Conservation (phyloP, 2,329 filamentous ascomycete species). For the Erysiphe pulchra region DNA sequence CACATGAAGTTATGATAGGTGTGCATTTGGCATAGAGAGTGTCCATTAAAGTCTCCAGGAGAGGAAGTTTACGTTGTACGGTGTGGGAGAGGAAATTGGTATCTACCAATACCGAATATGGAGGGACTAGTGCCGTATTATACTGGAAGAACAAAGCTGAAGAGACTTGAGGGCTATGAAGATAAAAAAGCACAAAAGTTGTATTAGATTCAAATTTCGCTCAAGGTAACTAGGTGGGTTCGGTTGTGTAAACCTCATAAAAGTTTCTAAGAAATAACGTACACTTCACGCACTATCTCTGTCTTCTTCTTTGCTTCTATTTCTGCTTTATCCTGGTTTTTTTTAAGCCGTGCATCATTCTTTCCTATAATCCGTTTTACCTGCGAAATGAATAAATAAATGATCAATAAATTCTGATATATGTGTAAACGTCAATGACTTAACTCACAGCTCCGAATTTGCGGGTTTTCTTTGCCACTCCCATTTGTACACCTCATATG, state of each 20-base stretch:
- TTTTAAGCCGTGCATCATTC: constrained; percentile 56
- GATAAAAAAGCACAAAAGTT: background rate
- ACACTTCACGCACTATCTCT: constrained; percentile 51
- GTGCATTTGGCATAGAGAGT: constrained; percentile 77
- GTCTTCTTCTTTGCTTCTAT: constrained; percentile 25
- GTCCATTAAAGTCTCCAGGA: constrained; percentile 81
- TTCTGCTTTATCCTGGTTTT: constrained; percentile 46
- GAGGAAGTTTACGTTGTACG: constrained; percentile 68
- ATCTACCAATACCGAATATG: constrained; percentile 49
- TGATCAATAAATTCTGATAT: constrained; percentile 5
- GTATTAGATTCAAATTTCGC: too few species aligned
- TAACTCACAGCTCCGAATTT: constrained; percentile 49
- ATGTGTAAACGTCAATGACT: constrained; percentile 2
- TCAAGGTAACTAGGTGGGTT: too few species aligned
- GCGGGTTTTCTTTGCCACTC: constrained; percentile 67
- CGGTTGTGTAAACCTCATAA: too few species aligned
- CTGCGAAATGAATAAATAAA: constrained; percentile 4
- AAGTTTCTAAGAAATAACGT: constrained; percentile 7
- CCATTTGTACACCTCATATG: constrained; percentile 28
- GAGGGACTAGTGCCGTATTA: constrained; percentile 70
- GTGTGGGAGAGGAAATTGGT: constrained; percentile 77
- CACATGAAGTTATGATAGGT: constrained; percentile 64
- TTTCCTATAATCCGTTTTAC: constrained; percentile 67
- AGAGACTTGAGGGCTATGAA: constrained; percentile 42
- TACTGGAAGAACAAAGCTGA: constrained; percentile 65